Base-by-base conservation (phyloP, 331 rosid genomes). In the Phaseolus coccineus region DNA sequence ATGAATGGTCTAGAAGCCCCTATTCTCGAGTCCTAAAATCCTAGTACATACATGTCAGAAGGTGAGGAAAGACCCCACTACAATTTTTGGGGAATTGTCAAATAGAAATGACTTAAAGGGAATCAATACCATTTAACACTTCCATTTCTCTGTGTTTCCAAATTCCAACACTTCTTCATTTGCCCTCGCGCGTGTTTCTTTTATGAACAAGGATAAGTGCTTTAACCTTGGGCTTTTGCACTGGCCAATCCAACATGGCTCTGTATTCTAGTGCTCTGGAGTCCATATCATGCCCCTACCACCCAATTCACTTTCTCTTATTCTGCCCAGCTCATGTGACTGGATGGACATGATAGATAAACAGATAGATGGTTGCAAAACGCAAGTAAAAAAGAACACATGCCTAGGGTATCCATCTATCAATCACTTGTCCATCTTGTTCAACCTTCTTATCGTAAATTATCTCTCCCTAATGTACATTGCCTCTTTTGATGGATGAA, bases 351-450 rank as follows among this genome's bases (percentile, higher is more conserved):
- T 22, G 77, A 80, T 51, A 9, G 77, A 31, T 76, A 33, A 10
- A 42, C 9, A 13, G 77, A 31, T 76, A 35, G 77, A 31, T 76
- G 28, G 78, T 69, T 78, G 78, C 40, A 65, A 64, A 76, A 71
- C 15, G 24, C 81, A 69, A 84, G 81, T 58, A 77, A 71, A 74
- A 70, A 77, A 86, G 46, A 63, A 66, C 66, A 57, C 81, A 80
- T 57, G 65, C 40, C 4, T 24, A 76, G 11, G 63, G 44, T 48
- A 67, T 66, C 68, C 83, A 72, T 85, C 85, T 71, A 83, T 83
- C 89, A 78, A 64, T 83, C 89, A 79, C 63, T 80, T 61, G 10
- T 68, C 73, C 74, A 35, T 74, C 53, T 73, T 56, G 64, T 73
- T 52, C 19, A 77, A 53, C 78, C 74, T 48, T 76, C 69, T 81